Evolutionary conservation across 2,329 filamentous ascomycete species (phyloP), one percentile per base, ranked within the genome.

Genomic region (Talaromyces sp.): DNA sequence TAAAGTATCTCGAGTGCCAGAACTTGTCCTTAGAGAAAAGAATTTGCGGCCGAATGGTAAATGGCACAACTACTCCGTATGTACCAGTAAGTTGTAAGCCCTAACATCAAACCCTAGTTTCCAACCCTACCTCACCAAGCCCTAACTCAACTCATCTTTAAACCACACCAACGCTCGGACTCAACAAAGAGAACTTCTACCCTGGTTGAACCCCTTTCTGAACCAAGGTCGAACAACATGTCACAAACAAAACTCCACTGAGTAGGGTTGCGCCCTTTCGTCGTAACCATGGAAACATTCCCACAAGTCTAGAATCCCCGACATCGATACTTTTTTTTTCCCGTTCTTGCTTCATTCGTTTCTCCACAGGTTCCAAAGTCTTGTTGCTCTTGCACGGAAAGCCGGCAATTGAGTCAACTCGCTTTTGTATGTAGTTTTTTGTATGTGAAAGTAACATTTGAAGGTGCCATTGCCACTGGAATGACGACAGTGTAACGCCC

Each of bases 181-280:
- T 56, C 53, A 31, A 56, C 53, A 36, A 56, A 38, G 53, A 17
- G n/a, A 38, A 36, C 53, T 2, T n/a, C 17, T 3, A 10, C n/a
- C 31, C 29, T 56, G 53, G 53, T 38, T 22, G n/a, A 38, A 13
- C 2, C 8, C 31, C 25, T 56, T 5, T 22, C 19, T 36, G 8
- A 56, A 36, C 53, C 53, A 56, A 56, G 53, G 31, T 38, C 6
- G 19, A 56, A 56, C 31, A 34, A 34, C n/a, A 56, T 56, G 53
- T 56, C 31, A 56, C 53, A 36, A n/a, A 36, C n/a, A 8, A 10
- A 56, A 36, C 31, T 17, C 27, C n/a, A 36, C 53, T 25, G n/a
- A 36, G 53, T 56, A 38, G 53, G 31, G 53, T 34, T 56, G 25
- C 53, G 38, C 29, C 31, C 53, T 56, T 56, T 13, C 3, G 4